phyloP scores from a whole-genome alignment of 106 monocot genomes.

The Phalaenopsis equestris region DNA sequence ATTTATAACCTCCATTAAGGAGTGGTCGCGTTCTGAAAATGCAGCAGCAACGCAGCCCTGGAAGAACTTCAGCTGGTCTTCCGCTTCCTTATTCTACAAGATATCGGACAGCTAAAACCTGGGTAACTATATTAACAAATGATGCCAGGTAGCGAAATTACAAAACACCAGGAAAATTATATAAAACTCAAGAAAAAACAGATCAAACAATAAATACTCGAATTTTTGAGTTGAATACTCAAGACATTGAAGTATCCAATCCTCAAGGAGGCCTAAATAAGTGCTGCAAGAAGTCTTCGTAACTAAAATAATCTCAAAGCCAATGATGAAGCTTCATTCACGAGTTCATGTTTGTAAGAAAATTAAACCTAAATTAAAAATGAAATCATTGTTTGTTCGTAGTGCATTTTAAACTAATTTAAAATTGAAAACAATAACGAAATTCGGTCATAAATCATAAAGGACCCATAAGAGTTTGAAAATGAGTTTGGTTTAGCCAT shows the following conservation, averaged over 20 bases:
- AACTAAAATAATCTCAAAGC: background rate
- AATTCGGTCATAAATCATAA: no score
- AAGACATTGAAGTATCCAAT: no score
- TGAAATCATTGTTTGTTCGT: background rate
- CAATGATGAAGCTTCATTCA: background rate
- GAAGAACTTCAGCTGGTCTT: slow-evolving; percentile 91
- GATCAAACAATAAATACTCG: background rate
- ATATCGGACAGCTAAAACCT: background rate
- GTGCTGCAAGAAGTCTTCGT: background rate
- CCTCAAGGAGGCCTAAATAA: background rate
- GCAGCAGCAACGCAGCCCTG: slow-evolving; percentile 81
- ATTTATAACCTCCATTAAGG: slow-evolving; percentile 70
- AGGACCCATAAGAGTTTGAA: background rate
- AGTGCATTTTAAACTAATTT: no score
- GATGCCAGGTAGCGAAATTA: background rate
- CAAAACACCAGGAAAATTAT: no score
- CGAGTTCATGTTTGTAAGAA: background rate
- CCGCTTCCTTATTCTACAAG: slow-evolving; percentile 80
- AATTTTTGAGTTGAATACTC: background rate
- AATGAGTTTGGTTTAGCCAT: no score
- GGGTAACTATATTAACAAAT: background rate
- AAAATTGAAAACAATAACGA: no score
- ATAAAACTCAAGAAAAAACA: background rate
- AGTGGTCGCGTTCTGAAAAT: slow-evolving; percentile 84
- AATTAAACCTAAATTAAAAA: background rate